Conservation (phyloP, 1,284 basidiomycete genomes). For the Cryptococcus deneoformans region DNA sequence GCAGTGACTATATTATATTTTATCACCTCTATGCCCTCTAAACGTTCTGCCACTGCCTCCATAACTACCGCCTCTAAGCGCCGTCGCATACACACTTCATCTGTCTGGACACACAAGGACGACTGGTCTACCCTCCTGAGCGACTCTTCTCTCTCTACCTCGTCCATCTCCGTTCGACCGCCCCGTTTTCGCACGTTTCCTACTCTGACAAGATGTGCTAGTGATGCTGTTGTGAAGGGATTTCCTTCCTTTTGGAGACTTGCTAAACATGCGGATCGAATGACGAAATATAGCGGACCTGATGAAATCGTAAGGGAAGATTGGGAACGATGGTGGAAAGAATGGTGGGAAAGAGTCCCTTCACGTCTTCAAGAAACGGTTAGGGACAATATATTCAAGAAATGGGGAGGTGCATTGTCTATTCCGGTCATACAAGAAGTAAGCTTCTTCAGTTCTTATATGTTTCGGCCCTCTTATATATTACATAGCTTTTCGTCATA, state of each 20-base stretch:
- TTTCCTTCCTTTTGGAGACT: constrained; percentile 7
- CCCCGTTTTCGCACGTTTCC: constrained; percentile 19
- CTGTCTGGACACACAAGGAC: constrained; percentile 28
- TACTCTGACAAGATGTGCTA: constrained; percentile 15
- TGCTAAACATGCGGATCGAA: no score
- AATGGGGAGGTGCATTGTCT: constrained; percentile 25
- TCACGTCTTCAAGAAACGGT: constrained; percentile 26
- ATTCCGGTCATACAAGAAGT: constrained; percentile 23
- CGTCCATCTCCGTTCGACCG: constrained; percentile 26
- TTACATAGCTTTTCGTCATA: constrained; percentile 22
- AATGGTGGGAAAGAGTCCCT: constrained; percentile 21
- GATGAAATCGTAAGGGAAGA: constrained; percentile 4
- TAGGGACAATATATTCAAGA: constrained; percentile 22
- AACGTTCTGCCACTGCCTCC: neutral
- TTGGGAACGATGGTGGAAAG: constrained; percentile 26
- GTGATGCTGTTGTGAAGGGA: constrained; percentile 14
- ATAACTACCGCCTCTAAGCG: neutral
- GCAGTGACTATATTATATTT: no score
- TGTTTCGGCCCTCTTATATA: no score
- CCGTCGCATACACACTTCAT: neutral
- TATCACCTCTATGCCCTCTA: neutral
- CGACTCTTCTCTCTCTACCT: constrained; percentile 28
- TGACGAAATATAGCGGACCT: no score
- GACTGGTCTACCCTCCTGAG: constrained; percentile 36
- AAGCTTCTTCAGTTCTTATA: constrained; percentile 4